Percentiles rank a stretch among this genome's conserved stretches.
Evolutionary conservation across 1,284 basidiomycete species (phyloP).

Genomic region (Puccinia novopanici): DNA sequence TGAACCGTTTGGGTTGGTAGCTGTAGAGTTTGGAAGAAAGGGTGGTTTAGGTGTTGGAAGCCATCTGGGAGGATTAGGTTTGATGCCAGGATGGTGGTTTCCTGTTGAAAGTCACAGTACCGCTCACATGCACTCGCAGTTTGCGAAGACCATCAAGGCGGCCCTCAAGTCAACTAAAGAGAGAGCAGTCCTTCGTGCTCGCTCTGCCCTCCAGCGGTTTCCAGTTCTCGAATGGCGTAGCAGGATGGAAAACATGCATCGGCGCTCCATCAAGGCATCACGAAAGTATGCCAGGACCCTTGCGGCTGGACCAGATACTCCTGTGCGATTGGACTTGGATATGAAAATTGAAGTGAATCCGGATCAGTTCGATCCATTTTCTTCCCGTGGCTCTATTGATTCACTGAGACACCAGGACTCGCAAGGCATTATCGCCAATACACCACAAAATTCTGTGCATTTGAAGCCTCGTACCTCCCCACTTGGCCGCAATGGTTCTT

Average conservation of each 20-base stretch:
- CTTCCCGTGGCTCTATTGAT: constrained; percentile 15
- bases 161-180: constrained; percentile 87
- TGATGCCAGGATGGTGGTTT: constrained; percentile 84
- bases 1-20: constrained; percentile 89
- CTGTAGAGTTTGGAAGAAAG: constrained; percentile 90
- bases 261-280: constrained; percentile 74
- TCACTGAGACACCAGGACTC: background rate
- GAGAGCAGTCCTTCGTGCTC: constrained; percentile 82
- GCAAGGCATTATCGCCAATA: background rate
- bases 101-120: constrained; percentile 81
- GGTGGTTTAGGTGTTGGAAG: constrained; percentile 90
- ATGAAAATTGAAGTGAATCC: constrained; percentile 29
- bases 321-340: constrained; percentile 21
- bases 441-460: background rate
- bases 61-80: constrained; percentile 84
- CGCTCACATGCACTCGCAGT: constrained; percentile 88
- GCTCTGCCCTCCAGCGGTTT: constrained; percentile 90
- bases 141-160: constrained; percentile 88
- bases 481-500: background rate
- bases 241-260: constrained; percentile 88
- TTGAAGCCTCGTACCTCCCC: background rate
- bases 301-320: constrained; percentile 68
- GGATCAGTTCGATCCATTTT: constrained; percentile 5
- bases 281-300: constrained; percentile 70
- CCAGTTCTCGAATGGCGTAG: constrained; percentile 95